A percentile compares a stretch with the other conserved stretches of the same genome.
These are phyloP conservation scores for Cutaneotrichosporon arboriforme DNA, from an alignment of 1,284 basidiomycete species.

Conservation along the genomic window DNA sequence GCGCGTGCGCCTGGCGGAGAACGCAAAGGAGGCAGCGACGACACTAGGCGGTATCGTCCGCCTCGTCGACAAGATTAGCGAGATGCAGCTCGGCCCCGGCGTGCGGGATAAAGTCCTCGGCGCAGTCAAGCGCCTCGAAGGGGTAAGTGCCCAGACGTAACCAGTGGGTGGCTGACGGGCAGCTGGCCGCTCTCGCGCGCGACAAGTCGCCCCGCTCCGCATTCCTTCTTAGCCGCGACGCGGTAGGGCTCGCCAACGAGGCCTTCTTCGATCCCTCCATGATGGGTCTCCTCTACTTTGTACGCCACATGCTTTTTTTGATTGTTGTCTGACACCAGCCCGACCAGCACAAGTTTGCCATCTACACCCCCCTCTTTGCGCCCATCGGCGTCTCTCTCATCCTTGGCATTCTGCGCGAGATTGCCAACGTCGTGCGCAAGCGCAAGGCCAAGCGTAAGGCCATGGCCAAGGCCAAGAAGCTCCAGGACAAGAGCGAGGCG, in stretches of 20 bases:
- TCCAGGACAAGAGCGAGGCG: no score
- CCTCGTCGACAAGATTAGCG: conserved; percentile 73
- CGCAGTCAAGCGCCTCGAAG: conserved; percentile 64
- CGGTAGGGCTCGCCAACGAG: conserved; percentile 67
- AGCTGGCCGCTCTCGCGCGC: conserved; percentile 10
- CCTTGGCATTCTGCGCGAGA: conserved; percentile 65
- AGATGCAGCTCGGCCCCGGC: conserved; percentile 77
- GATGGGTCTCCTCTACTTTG: conserved; percentile 90
- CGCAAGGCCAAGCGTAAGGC: neutral
- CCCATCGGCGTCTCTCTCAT: conserved; percentile 76
- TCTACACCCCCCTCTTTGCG: conserved; percentile 87
- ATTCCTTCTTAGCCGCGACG: conserved; percentile 61
- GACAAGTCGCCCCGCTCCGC: conserved; percentile 24
- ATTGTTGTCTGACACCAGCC: conserved; percentile 50
- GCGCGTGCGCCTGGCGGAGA: conserved; percentile 66
- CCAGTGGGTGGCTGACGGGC: neutral
- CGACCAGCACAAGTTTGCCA: conserved; percentile 88
- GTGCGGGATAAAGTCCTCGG: conserved; percentile 67
- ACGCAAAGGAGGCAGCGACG: conserved; percentile 61
- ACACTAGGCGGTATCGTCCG: conserved; percentile 74
- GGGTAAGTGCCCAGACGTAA: no score
- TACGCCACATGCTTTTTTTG: conserved; percentile 22
- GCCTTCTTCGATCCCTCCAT: conserved; percentile 97
- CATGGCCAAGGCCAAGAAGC: neutral
- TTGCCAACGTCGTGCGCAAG: conserved; percentile 27